Conservation (phyloP, 164 flowering plant species). For the Vitis riparia region DNA sequence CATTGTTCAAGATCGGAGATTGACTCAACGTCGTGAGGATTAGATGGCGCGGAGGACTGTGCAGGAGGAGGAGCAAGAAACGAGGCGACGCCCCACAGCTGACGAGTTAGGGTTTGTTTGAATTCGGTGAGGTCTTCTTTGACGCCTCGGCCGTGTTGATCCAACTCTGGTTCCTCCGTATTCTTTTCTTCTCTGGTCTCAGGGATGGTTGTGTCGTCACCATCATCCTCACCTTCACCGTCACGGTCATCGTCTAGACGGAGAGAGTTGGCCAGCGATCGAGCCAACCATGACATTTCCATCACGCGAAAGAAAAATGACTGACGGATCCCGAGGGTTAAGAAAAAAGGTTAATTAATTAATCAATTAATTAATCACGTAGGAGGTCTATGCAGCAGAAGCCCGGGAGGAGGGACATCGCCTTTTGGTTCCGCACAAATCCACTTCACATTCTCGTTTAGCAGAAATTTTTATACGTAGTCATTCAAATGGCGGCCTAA, state of each 20-base stretch:
- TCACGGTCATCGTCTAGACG: conserved; percentile 49
- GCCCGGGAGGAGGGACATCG: neutral
- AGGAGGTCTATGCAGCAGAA: neutral
- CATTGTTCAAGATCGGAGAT: conserved; percentile 12
- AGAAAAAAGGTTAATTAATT: neutral
- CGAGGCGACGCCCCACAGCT: conserved; percentile 83
- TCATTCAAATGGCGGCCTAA: too few relatives aligned
- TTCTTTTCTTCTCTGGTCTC: neutral
- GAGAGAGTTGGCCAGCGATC: conserved; percentile 60
- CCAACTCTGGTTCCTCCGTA: neutral
- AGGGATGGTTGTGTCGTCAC: neutral
- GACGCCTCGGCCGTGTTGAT: conserved; percentile 48
- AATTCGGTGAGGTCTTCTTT: conserved; percentile 65
- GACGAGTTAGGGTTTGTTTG: conserved; percentile 74
- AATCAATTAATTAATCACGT: too few relatives aligned
- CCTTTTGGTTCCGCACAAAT: too few relatives aligned
- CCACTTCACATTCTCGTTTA: too few relatives aligned
- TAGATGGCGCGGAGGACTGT: conserved; percentile 23
- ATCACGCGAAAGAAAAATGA: neutral
- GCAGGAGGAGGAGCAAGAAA: conserved; percentile 79
- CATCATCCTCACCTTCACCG: conserved; percentile 2
- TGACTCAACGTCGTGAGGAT: neutral
- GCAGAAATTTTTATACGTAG: too few relatives aligned
- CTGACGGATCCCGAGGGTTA: too few relatives aligned
- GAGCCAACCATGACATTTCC: conserved; percentile 68